Conservation (phyloP, 805 yeast species). For the Candida khao-thaluensis region DNA sequence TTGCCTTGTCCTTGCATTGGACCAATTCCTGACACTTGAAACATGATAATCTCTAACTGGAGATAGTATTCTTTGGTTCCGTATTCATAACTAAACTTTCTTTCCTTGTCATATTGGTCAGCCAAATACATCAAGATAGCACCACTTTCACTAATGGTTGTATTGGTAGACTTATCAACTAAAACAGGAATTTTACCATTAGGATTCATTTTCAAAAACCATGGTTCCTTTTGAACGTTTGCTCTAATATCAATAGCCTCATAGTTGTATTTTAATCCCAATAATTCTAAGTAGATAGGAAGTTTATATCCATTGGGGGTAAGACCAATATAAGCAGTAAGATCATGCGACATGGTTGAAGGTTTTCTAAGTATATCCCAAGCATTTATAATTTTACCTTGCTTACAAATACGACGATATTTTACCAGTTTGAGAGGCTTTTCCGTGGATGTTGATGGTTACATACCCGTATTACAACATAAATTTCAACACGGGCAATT, state of each 20-base stretch:
- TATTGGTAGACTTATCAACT: slow-evolving; percentile 41
- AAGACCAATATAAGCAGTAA: slow-evolving; percentile 21
- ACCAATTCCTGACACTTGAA: slow-evolving; percentile 57
- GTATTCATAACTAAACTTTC: slow-evolving; percentile 41
- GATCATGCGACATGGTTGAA: slow-evolving; percentile 3
- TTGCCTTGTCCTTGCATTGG: slow-evolving; percentile 64
- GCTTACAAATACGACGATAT: too few relatives aligned
- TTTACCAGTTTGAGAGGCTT: too few relatives aligned
- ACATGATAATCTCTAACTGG: slow-evolving; percentile 51
- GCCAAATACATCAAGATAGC: slow-evolving; percentile 60
- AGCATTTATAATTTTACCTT: too few relatives aligned
- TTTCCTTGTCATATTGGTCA: slow-evolving; percentile 57
- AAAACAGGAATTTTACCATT: slow-evolving; percentile 65
- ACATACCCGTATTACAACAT: too few relatives aligned
- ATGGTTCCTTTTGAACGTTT: slow-evolving; percentile 52
- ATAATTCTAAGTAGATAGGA: slow-evolving; percentile 39
- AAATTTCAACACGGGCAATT: too few relatives aligned
- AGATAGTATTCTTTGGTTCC: slow-evolving; percentile 48
- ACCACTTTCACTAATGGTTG: slow-evolving; percentile 55
- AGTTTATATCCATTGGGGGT: slow-evolving; percentile 50
- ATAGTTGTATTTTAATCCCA: slow-evolving; percentile 43
- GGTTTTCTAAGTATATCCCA: too few relatives aligned
- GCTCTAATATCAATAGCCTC: slow-evolving; percentile 40
- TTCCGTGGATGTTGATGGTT: too few relatives aligned
- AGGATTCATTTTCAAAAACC: slow-evolving; percentile 58